phyloP scores from a whole-genome alignment of 2,329 filamentous ascomycete species.

The Exophiala sp. region DNA sequence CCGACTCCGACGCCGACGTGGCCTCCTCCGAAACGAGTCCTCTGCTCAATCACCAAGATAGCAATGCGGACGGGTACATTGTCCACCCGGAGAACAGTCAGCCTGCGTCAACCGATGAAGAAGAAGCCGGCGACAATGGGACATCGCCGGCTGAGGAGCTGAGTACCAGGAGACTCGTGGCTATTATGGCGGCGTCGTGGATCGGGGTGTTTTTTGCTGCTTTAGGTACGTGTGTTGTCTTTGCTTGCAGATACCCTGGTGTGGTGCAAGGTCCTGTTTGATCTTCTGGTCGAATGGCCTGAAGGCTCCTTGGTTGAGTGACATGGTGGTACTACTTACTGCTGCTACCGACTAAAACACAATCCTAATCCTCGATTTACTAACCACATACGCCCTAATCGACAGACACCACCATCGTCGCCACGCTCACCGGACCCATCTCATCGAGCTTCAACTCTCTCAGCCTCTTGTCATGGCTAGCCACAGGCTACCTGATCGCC shows the following conservation, averaged over 20 bases:
- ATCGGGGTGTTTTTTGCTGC: conserved; percentile 52
- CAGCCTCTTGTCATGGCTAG: conserved; percentile 78
- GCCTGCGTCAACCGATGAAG: background rate
- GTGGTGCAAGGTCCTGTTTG: no score
- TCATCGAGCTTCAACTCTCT: conserved; percentile 76
- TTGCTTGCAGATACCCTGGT: no score
- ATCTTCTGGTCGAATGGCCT: no score
- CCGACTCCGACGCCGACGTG: background rate
- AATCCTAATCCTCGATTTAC: no score
- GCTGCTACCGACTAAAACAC: no score
- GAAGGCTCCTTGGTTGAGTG: no score
- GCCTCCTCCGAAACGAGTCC: conserved; percentile 18
- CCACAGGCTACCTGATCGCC: conserved; percentile 78
- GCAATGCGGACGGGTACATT: conserved; percentile 1
- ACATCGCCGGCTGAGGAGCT: conserved; percentile 39
- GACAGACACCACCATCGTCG: conserved; percentile 73
- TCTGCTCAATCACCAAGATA: conserved; percentile 11
- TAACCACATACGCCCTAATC: background rate
- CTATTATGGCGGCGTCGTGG: conserved; percentile 49
- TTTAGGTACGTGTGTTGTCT: conserved; percentile 44
- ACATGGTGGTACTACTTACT: no score
- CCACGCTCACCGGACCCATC: conserved; percentile 77
- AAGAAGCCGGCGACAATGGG: background rate
- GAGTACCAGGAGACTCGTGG: conserved; percentile 42
- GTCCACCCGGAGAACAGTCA: conserved; percentile 12